Evolutionary conservation across 2,329 filamentous ascomycete genomes (phyloP), one percentile per base, ranked within the genome.

Genomic region (Colletotrichum kahawae): DNA sequence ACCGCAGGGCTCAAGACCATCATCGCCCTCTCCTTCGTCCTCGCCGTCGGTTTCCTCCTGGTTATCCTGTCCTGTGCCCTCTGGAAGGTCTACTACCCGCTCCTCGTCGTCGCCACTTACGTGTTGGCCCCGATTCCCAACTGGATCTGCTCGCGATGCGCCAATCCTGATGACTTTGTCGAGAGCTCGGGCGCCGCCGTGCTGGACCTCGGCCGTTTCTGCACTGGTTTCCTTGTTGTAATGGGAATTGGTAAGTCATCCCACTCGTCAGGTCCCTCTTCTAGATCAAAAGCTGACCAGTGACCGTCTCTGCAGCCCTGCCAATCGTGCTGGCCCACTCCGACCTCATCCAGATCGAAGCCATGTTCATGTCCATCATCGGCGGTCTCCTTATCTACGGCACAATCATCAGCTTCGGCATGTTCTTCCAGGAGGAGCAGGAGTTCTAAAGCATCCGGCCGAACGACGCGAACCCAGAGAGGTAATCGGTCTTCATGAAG

Each of bases 391-490:
- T 99, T 83, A 99, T 99, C 83, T 99, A 99, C 86, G 95, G 95
- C 72, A 99, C 97, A 64, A 98, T 99, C 83, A 97, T 99, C 86
- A 97, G 94, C 87, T 99, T 99, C 85, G 93, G 94, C 78, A 94
- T 98, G 92, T 99, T 98, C 88, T 99, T 99, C 89, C 94, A 96
- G 83, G 96, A 98, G 85, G 95, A 98, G 84, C 94, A 98, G 82
- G 97, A 98, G 80, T 99, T 98, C 84, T 98, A 86, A 87, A 80
- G 57, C 54, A 56, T 24, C 14, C 29, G 36, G 31, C 12, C 9
- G 36, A 31, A 21, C 9, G 16, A 24, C 27, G 7, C 48, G 73
- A 64, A 59, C 33, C 43, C 31, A 21, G 27, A 36, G 43, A 21
- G 43, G 36, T 72, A 38, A 33, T 69, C 16, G 16, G 14, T 62